These are phyloP conservation scores for Rhizoclosmatium hyalinum DNA, from an alignment of 371 early-diverging fungal species.

Conservation along the genomic window DNA sequence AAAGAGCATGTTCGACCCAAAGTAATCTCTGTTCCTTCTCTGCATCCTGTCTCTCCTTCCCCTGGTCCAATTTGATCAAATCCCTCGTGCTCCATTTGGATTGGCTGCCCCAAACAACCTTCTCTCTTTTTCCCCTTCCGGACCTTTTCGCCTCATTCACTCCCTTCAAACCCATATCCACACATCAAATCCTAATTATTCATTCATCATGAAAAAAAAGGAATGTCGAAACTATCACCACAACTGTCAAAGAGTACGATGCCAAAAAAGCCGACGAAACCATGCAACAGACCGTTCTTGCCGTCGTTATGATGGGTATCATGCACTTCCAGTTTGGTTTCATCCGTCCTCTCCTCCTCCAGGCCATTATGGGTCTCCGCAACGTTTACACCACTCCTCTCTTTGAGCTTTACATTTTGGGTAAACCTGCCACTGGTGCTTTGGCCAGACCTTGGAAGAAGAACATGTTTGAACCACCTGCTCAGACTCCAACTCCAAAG, in stretches of 20 bases:
- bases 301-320: slow-evolving; percentile 73
- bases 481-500: slow-evolving; percentile 40
- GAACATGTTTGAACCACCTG: slow-evolving; percentile 66
- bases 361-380: slow-evolving; percentile 83
- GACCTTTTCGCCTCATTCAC: background rate
- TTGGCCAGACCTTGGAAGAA: slow-evolving; percentile 86
- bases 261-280: slow-evolving; percentile 75
- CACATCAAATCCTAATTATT: background rate
- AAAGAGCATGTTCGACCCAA: slow-evolving; percentile 59
- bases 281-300: slow-evolving; percentile 72
- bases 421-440: slow-evolving; percentile 79
- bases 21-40: slow-evolving; percentile 8
- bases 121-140: background rate
- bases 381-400: slow-evolving; percentile 74
- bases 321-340: slow-evolving; percentile 91
- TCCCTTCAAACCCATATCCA: background rate
- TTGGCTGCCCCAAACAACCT: background rate
- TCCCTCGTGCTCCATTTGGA: background rate
- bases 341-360: slow-evolving; percentile 88
- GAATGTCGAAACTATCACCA: slow-evolving; percentile 56
- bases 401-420: slow-evolving; percentile 78
- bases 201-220: slow-evolving; percentile 20
- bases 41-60: background rate
- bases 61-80: background rate
- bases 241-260: slow-evolving; percentile 85